Evolutionary conservation across 2,329 filamentous ascomycete species (phyloP).

Genomic region (Didymosphaeria variabile): DNA sequence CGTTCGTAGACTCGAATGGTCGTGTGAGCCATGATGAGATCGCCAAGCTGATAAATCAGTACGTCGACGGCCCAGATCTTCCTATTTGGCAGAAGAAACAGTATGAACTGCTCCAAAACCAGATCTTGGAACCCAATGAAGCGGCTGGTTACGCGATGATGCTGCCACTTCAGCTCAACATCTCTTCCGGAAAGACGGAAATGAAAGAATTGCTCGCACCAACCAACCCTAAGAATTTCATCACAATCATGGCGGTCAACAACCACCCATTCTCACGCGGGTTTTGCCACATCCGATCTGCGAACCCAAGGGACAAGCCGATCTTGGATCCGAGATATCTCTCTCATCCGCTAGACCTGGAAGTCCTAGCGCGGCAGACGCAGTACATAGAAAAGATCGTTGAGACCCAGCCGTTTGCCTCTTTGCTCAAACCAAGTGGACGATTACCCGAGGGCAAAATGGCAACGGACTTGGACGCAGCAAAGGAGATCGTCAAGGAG

Average conservation of each 20-base stretch:
- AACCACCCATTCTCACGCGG: slow-evolving; percentile 52
- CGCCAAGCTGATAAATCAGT: too few species aligned
- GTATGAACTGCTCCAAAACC: too few species aligned
- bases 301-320: slow-evolving; percentile 43
- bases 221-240: slow-evolving; percentile 30
- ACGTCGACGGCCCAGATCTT: too few species aligned
- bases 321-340: slow-evolving; percentile 53
- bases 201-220: slow-evolving; percentile 14
- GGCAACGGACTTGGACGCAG: neutral
- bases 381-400: slow-evolving; percentile 25
- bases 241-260: slow-evolving; percentile 38
- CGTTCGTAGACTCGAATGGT: too few species aligned
- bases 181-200: too few species aligned
- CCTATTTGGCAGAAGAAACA: too few species aligned
- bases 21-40: too few species aligned
- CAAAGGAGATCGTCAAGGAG: slow-evolving; percentile 15
- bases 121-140: too few species aligned
- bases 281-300: slow-evolving; percentile 49
- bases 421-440: too few species aligned
- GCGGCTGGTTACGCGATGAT: too few species aligned
- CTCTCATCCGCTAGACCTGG: slow-evolving; percentile 53
- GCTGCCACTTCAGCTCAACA: too few species aligned
- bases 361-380: slow-evolving; percentile 47
- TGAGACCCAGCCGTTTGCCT: too few species aligned
- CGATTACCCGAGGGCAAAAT: neutral